Percentiles rank a stretch among this genome's conserved stretches.
Conservation (phyloP, 306 rosid genomes). For the Malus fusca region DNA sequence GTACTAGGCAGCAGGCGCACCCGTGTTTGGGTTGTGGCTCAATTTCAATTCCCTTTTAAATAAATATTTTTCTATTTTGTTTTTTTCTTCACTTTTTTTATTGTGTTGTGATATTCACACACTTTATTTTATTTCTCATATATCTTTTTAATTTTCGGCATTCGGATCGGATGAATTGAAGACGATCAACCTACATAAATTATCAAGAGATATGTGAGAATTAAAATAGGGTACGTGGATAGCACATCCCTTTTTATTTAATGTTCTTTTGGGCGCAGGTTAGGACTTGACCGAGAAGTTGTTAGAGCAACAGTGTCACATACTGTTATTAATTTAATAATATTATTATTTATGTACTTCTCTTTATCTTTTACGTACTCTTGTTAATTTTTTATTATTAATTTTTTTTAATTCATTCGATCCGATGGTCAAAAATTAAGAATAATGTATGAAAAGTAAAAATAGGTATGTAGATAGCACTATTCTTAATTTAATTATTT, state of each 20-base stretch:
- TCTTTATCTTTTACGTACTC: too few relatives aligned
- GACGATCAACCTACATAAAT: rapidly evolving
- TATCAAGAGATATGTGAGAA: too few relatives aligned
- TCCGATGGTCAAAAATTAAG: rapidly evolving
- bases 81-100: neutral
- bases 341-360: too few relatives aligned
- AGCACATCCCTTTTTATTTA: neutral
- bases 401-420: too few relatives aligned
- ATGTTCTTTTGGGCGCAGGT: neutral
- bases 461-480: rapidly evolving
- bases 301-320: neutral
- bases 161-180: too few relatives aligned
- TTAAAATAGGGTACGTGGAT: too few relatives aligned
- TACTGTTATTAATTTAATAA: too few relatives aligned
- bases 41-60: neutral
- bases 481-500: too few relatives aligned
- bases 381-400: too few relatives aligned
- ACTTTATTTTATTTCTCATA: too few relatives aligned
- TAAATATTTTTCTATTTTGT: neutral
- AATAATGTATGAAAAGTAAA: too few relatives aligned
- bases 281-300: neutral
- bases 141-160: too few relatives aligned
- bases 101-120: rapidly evolving
- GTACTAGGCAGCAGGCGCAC: constrained; percentile 5
- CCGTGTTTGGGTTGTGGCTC: constrained; percentile 4